phyloP scores from a whole-genome alignment of 2,329 filamentous ascomycete species.

The Trichoderma lentiforme region DNA sequence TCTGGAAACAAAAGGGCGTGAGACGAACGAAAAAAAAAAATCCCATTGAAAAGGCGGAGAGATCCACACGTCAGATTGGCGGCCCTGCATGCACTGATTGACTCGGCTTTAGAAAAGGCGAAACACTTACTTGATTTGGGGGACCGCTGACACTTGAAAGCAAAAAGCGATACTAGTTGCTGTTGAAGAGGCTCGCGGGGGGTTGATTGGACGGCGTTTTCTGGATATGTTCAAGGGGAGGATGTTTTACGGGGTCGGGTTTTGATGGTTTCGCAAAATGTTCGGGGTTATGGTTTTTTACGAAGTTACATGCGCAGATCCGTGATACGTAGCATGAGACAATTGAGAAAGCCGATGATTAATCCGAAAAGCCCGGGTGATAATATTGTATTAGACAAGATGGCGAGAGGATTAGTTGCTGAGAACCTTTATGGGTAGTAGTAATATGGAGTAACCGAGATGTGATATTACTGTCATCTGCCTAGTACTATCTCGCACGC shows the following conservation, averaged over 20 bases:
- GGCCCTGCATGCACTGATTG: conserved; percentile 6
- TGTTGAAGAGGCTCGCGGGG: background rate
- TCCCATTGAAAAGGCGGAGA: background rate
- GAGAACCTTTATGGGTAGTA: background rate
- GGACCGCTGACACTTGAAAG: background rate
- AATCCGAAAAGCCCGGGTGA: background rate
- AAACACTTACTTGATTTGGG: background rate
- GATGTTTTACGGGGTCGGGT: background rate
- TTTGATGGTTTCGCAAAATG: background rate
- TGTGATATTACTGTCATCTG: background rate
- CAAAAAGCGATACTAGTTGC: background rate
- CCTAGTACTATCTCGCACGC: background rate
- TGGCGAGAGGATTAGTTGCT: background rate
- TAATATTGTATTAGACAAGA: background rate
- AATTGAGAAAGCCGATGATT: background rate
- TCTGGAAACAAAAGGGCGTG: background rate
- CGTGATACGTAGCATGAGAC: background rate
- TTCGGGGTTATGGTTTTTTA: background rate
- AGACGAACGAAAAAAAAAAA: background rate
- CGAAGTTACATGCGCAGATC: background rate
- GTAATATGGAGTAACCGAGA: background rate
- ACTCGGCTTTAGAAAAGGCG: background rate
- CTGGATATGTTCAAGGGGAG: background rate
- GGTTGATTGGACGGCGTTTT: background rate
- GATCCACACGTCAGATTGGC: conserved; percentile 16